Evolutionary conservation across 2,329 filamentous ascomycete genomes (phyloP).

Genomic region (Claviceps fusiformis): DNA sequence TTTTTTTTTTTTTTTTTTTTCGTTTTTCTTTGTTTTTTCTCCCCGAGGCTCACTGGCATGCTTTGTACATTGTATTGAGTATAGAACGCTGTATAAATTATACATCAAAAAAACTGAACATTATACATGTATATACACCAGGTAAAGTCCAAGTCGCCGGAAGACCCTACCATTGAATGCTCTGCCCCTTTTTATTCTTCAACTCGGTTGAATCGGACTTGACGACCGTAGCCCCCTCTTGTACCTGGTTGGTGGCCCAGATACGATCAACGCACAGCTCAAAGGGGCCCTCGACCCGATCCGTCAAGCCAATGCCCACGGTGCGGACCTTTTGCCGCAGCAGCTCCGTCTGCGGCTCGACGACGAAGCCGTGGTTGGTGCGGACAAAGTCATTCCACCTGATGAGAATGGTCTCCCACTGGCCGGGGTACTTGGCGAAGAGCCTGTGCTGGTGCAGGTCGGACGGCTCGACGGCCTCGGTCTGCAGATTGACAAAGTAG

Average conservation of each 20-base stretch:
- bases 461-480: slow-evolving; percentile 84
- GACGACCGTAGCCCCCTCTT: slow-evolving; percentile 11
- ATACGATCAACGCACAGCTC: slow-evolving; percentile 73
- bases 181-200: slow-evolving; percentile 24
- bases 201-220: slow-evolving; percentile 15
- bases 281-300: slow-evolving; percentile 78
- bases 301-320: slow-evolving; percentile 77
- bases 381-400: slow-evolving; percentile 87
- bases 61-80: not conserved
- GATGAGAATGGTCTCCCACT: slow-evolving; percentile 93
- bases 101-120: not conserved
- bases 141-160: not conserved
- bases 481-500: slow-evolving; percentile 93
- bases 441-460: slow-evolving; percentile 91
- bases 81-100: not conserved
- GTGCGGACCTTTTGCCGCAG: slow-evolving; percentile 73
- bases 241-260: slow-evolving; percentile 67
- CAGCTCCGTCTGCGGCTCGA: slow-evolving; percentile 87
- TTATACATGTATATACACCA: not conserved
- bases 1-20: not conserved
- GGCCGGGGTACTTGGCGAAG: slow-evolving; percentile 61
- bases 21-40: too few species aligned
- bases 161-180: slow-evolving; percentile 21
- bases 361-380: slow-evolving; percentile 82
- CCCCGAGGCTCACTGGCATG: not conserved